A percentile compares a stretch with the other conserved stretches of the same genome.
Evolutionary conservation across 352 stramenopile genomes (phyloP).

Genomic region (Globisporangium polare): DNA sequence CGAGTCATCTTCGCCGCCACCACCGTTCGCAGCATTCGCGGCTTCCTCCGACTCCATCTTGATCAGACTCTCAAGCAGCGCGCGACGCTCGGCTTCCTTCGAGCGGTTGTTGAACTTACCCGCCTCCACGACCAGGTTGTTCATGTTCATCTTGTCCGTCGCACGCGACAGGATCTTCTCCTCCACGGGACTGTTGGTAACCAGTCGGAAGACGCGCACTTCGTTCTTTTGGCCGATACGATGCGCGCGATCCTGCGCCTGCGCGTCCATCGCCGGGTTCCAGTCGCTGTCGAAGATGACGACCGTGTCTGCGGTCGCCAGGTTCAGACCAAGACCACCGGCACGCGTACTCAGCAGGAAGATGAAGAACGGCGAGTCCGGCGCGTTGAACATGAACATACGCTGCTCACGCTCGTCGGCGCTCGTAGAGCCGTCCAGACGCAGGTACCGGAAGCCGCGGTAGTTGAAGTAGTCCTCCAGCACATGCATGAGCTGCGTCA

Average conservation of each 20-base stretch:
- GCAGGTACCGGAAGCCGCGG: conserved; percentile 92
- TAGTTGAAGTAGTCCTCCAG: conserved; percentile 90
- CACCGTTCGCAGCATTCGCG: conserved; percentile 39
- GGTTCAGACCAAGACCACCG: conserved; percentile 97
- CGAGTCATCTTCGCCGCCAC: conserved; percentile 48
- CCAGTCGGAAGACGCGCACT: conserved; percentile 82
- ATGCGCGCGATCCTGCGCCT: conserved; percentile 90
- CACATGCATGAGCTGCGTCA: conserved; percentile 89
- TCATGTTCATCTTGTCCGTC: conserved; percentile 92
- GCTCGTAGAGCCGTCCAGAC: conserved; percentile 95
- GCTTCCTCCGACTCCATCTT: conserved; percentile 88
- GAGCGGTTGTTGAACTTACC: conserved; percentile 88
- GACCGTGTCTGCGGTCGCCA: conserved; percentile 97
- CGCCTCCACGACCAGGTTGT: conserved; percentile 87
- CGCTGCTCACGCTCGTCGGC: conserved; percentile 95
- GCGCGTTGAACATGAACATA: conserved; percentile 98
- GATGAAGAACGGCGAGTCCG: conserved; percentile 89
- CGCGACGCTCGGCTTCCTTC: conserved; percentile 81
- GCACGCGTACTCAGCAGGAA: conserved; percentile 98
- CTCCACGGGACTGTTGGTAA: conserved; percentile 86
- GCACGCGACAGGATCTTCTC: conserved; percentile 85
- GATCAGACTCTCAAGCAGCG: conserved; percentile 84
- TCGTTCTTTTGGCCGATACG: conserved; percentile 92
- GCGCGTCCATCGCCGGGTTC: conserved; percentile 97
- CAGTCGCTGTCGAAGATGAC: conserved; percentile 99